Base-by-base conservation (phyloP, 2,329 filamentous ascomycete species). In the Epichloe sp. region DNA sequence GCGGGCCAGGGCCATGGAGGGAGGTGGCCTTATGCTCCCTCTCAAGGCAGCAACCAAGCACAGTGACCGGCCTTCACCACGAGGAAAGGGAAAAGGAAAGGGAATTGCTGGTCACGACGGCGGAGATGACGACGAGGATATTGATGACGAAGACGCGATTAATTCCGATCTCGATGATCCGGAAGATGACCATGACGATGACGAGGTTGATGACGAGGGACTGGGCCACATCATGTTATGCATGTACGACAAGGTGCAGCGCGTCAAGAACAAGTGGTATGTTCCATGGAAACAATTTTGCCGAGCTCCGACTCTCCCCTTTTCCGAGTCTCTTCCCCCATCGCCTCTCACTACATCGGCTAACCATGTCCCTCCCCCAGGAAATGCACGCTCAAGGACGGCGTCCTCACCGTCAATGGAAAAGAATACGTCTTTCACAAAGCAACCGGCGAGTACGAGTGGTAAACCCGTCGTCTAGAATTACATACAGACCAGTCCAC, bases 361-460 rank as follows among this genome's bases (percentile, higher is more conserved):
- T 21, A 36, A 36, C 37, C n/a, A n/a, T 40, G 7, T 34, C 21
- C 4, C 19, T 36, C 17, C 17, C 8, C 19, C 54, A 83, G 86
- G 86, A 98, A 98, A 86, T 98, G 93, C 71, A 90, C 88, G 1
- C 81, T 98, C 56, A 97, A 97, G 73, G 93, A 98, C 62, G 93
- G 93, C 19, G 87, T 98, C 17, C 76, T 98, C 58, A 95, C 87
- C 44, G 88, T 95, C 38, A 90, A 91, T 58, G 88, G 88, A 59
- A 95, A 88, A 70, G 93, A 98, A 68, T 95, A 95, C 64, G 86
- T 98, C 57, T 98, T 98, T 72, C 89, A 95, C 75, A 97, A 97
- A 71, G 93, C 90, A 23, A 89, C 85, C 44, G 93, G 93, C 62
- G 93, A 97, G 71, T 97, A 96, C 60, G 93, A 98, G 69, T 98